Conservation (phyloP, 257 asterid species). For the Jacaranda mimosifolia region DNA sequence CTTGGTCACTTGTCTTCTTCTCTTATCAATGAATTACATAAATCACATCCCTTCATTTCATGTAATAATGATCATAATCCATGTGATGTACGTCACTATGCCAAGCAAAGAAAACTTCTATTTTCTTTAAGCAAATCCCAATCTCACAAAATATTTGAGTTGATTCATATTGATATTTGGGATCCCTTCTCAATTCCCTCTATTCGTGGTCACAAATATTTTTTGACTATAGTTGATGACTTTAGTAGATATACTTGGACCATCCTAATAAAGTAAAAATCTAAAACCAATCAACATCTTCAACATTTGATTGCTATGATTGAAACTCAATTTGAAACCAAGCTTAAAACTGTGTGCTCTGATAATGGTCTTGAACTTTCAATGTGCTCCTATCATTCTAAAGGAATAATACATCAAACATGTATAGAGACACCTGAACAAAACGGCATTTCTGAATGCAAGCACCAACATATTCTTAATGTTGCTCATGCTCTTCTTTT, state of each 20-base stretch:
- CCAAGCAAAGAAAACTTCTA: no score
- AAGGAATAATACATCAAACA: not conserved
- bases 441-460: not conserved
- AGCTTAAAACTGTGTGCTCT: not conserved
- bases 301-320: not conserved
- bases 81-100: no score
- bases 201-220: not conserved
- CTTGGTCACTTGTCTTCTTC: not conserved
- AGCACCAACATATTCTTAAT: not conserved
- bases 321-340: not conserved
- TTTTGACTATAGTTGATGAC: not conserved
- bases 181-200: not conserved
- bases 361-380: not conserved
- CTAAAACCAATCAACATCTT: not conserved
- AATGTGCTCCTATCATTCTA: not conserved
- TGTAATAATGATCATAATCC: no score
- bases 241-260: not conserved
- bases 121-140: no score
- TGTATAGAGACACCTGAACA: not conserved
- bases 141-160: not conserved
- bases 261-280: no score
- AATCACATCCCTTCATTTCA: no score
- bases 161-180: not conserved
- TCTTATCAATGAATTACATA: no score
- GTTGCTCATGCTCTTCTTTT: not conserved